Evolutionary conservation across 1,284 basidiomycete species (phyloP).

Genomic region (Singerocomus rubriflavus): DNA sequence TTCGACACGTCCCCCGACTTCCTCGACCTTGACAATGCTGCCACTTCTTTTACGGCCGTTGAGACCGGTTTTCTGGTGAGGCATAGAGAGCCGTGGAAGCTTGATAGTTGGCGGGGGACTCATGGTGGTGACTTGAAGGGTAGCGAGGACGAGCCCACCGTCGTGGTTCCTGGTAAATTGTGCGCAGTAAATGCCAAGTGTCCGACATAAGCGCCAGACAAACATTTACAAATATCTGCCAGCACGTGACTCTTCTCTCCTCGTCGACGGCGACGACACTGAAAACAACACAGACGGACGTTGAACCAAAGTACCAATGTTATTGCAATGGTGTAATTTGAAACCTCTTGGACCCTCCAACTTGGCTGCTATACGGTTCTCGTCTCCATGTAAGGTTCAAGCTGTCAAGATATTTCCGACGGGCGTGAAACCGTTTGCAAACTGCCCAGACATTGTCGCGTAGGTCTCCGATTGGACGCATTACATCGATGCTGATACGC

Average conservation of each 20-base stretch:
- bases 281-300: not conserved
- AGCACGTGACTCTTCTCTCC: conserved; percentile 18
- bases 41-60: conserved; percentile 68
- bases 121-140: conserved; percentile 31
- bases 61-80: conserved; percentile 31
- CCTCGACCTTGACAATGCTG: conserved; percentile 86
- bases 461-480: conserved; percentile 36
- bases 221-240: conserved; percentile 19
- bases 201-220: not conserved
- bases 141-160: not conserved
- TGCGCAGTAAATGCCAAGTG: no score
- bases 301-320: conserved; percentile 29
- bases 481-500: conserved; percentile 9
- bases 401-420: conserved; percentile 23
- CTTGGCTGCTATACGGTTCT: conserved; percentile 22
- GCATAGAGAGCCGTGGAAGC: conserved; percentile 46
- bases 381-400: conserved; percentile 24
- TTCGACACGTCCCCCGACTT: conserved; percentile 77
- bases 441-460: conserved; percentile 60
- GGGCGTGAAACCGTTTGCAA: conserved; percentile 49
- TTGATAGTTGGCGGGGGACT: conserved; percentile 47
- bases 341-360: conserved; percentile 53
- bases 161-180: no score
- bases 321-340: conserved; percentile 67
- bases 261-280: not conserved